Evolutionary conservation across 768 basidiomycete genomes (phyloP).

Genomic region (Termitomyces sp.): DNA sequence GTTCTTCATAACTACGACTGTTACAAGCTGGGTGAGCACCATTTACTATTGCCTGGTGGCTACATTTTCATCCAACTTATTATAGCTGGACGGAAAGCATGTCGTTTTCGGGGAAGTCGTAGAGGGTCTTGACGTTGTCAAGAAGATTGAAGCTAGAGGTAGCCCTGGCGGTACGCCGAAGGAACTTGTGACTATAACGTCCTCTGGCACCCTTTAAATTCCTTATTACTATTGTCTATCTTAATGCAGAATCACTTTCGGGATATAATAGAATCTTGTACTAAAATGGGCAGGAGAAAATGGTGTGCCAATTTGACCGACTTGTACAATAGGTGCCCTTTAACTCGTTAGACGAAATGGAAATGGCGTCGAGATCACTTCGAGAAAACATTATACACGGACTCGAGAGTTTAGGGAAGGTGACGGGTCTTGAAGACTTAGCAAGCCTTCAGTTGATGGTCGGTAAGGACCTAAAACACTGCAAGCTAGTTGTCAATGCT

Average conservation of each 20-base stretch:
- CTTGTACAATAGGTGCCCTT: too few relatives aligned
- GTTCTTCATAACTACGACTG: constrained; percentile 76
- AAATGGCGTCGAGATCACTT: too few relatives aligned
- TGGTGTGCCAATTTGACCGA: too few relatives aligned
- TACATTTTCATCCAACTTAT: background rate
- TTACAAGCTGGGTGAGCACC: constrained; percentile 52
- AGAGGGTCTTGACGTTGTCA: constrained; percentile 61
- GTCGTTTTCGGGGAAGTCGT: constrained; percentile 71
- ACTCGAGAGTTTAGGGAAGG: too few relatives aligned
- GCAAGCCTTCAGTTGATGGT: too few relatives aligned
- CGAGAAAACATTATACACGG: too few relatives aligned
- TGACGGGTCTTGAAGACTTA: too few relatives aligned
- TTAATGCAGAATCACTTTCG: background rate
- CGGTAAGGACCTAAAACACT: too few relatives aligned
- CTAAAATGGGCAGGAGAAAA: too few relatives aligned
- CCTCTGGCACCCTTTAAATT: constrained; percentile 41
- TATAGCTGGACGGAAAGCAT: constrained; percentile 55
- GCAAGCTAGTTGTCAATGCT: too few relatives aligned
- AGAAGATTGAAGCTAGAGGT: constrained; percentile 47
- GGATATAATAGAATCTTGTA: background rate
- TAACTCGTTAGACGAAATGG: too few relatives aligned
- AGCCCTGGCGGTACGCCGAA: constrained; percentile 30
- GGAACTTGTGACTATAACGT: constrained; percentile 49
- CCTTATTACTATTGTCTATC: background rate
- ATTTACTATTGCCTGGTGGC: background rate